Base-by-base conservation (phyloP, 371 early-diverging fungal genomes). In the Mortierella sp. region DNA sequence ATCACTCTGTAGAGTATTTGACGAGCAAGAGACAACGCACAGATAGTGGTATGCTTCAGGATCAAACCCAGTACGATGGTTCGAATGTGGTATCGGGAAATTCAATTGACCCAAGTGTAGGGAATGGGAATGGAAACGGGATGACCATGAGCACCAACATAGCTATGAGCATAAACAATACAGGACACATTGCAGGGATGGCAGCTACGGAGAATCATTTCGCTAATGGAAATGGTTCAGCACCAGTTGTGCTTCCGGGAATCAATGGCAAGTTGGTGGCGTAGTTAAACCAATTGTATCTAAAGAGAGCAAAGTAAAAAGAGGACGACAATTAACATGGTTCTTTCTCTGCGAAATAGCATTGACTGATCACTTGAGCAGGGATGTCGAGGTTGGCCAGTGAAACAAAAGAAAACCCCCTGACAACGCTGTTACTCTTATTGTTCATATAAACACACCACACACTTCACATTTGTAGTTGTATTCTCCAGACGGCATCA, bases 221-320 rank as follows among this genome's bases (percentile, higher is more conserved):
- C 36, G 9, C 5, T 16, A 38, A 59, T 38, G 60, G 52, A 13
- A 59, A 68, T 52, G 68, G 43, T 2, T 24, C 60, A 9, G 15
- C 61, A 19, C 38, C 68, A 11, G 60, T 68, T 22, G 61, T 61
- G 3, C 68, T 68, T 21, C 68, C 68, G 16, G 61, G 68, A 5
- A 68, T 68, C 15, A 50, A 68, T 60, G 61, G 67, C 48, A 48
- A 13, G 67, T 50, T 45, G 11, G 8, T 10, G 6, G 2, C 28
- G 45, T 45, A 45, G 45, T 4, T 45, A 15, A 45, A 45, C 11
- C 16, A 11, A 13, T 45, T 45, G 15, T 11, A 36, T 36, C 7
- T 6, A 36, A 36, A 45, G 45, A 45, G 9, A 16, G 45, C 5
- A 0, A 28, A 28, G 28, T 28, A 16, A 4, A 15, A 16, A 45